A percentile compares a stretch with the other conserved stretches of the same genome.
phyloP scores from a whole-genome alignment of 2,329 filamentous ascomycete species.

The Paramyrothecium sp. region DNA sequence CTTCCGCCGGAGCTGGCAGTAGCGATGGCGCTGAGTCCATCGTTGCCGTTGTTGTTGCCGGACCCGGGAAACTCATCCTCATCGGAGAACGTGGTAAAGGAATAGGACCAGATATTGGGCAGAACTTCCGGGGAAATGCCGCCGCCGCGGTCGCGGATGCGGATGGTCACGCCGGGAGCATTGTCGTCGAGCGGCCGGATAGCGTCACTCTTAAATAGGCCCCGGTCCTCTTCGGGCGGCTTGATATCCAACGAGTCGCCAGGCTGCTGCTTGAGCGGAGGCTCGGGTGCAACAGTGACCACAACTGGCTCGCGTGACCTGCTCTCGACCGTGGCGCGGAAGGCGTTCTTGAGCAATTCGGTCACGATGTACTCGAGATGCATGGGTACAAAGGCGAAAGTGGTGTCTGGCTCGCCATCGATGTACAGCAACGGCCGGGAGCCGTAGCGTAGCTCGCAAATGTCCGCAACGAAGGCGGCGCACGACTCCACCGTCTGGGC shows the following conservation, averaged over 20 bases:
- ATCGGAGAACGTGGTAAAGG: constrained; percentile 89
- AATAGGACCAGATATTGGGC: constrained; percentile 92
- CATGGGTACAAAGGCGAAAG: constrained; percentile 90
- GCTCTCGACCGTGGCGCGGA: constrained; percentile 86
- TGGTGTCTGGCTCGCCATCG: constrained; percentile 82
- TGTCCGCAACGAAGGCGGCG: constrained; percentile 88
- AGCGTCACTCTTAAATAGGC: constrained; percentile 40
- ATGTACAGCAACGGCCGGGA: constrained; percentile 78
- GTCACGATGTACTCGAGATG: constrained; percentile 98
- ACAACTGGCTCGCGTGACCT: constrained; percentile 81
- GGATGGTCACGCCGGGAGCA: constrained; percentile 85
- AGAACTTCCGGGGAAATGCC: constrained; percentile 84
- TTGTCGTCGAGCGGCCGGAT: constrained; percentile 61
- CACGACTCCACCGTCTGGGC: constrained; percentile 80
- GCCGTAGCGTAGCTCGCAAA: constrained; percentile 95
- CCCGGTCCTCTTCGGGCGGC: constrained; percentile 34
- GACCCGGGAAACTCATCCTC: constrained; percentile 42
- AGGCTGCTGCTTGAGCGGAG: constrained; percentile 31
- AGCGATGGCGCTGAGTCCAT: constrained; percentile 72
- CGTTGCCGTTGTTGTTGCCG: constrained; percentile 26
- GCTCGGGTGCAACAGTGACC: constrained; percentile 82
- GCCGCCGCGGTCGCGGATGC: constrained; percentile 92
- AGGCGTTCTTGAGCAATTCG: constrained; percentile 94
- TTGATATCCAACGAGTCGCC: constrained; percentile 23
- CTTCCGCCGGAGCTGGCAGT: constrained; percentile 69